Percentiles rank a stretch among this genome's conserved stretches.
phyloP scores from a whole-genome alignment of 129 eudicot species.

The Glebionis coronaria region DNA sequence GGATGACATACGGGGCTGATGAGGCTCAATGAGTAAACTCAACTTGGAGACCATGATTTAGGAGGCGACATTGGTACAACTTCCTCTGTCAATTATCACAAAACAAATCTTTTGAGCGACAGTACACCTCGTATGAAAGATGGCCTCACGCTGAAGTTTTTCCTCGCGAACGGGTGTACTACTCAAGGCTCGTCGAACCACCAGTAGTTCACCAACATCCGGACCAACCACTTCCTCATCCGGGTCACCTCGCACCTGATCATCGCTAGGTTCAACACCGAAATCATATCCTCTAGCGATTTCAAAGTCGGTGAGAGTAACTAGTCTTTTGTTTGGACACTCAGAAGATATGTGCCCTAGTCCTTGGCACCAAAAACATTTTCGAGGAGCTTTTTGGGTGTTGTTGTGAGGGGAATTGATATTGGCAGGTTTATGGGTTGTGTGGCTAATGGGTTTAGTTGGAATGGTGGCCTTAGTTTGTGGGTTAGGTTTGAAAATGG shows the following conservation, averaged over 20 bases:
- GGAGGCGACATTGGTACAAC: not conserved
- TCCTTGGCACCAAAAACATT: not conserved
- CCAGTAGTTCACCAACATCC: not conserved
- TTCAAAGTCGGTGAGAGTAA: not conserved
- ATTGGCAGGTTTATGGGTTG: too few species aligned
- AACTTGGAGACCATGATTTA: not conserved
- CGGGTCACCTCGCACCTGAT: too few species aligned
- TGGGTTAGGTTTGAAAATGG: too few species aligned
- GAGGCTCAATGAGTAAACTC: not conserved
- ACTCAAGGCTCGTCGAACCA: not conserved
- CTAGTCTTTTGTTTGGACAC: not conserved
- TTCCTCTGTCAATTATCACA: not conserved
- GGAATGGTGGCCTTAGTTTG: too few species aligned
- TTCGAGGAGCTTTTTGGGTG: not conserved
- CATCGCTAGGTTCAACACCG: too few species aligned
- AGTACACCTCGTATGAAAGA: not conserved
- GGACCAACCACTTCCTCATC: not conserved
- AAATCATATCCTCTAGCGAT: not conserved
- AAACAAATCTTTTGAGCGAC: not conserved
- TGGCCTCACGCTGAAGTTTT: not conserved
- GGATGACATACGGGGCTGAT: not conserved
- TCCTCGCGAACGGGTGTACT: not conserved
- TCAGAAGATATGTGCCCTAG: not conserved
- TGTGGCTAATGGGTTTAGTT: too few species aligned
- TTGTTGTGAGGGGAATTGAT: too few species aligned